Base-by-base conservation (phyloP, 441 rosid genomes). In the Mallotus repandus region DNA sequence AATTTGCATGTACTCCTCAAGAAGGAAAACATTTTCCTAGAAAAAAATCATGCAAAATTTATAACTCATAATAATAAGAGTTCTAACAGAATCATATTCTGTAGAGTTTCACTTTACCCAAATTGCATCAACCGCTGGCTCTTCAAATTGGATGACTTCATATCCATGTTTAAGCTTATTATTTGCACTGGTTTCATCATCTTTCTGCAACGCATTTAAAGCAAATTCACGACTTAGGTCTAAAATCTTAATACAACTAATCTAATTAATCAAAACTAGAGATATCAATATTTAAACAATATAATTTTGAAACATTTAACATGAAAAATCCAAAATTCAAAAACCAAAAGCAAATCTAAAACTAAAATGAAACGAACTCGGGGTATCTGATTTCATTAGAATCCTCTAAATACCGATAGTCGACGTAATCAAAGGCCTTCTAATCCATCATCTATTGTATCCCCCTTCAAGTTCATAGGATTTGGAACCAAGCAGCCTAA, bases 121-220 rank as follows among this genome's bases (percentile, higher is more conserved):
- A 55, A 80, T 84, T 32, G 57, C 64, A 70, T 77, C 83, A 70
- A 84, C 74, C 89, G 89, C 93, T 1, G 91, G 98, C 32, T 84
- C 82, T 81, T 96, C 97, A 32, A 91, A 85, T 50, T 76, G 79
- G 59, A 90, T 74, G 63, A 78, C 61, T 56, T 81, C 84, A 60
- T 75, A 32, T 64, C 71, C 73, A 18, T 63, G 61, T 46, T 43
- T 32, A 35, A 65, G 73, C 78, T 85, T 82, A 29, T 81, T 82
- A 78, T 77, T 82, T 53, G 43, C 61, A 32, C 46, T 67, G 65
- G 61, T 67, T 73, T 76, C 81, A 18, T 78, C 64, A 54, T 76
- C 80, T 59, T 82, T 81, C 97, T 89, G 89, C 84, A 67, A 64
- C 55, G 2, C 4, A 1, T 32, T 32, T 32, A 32, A 32, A 32